Base-by-base conservation (phyloP, 768 basidiomycete genomes). In the Mycena belliarum region DNA sequence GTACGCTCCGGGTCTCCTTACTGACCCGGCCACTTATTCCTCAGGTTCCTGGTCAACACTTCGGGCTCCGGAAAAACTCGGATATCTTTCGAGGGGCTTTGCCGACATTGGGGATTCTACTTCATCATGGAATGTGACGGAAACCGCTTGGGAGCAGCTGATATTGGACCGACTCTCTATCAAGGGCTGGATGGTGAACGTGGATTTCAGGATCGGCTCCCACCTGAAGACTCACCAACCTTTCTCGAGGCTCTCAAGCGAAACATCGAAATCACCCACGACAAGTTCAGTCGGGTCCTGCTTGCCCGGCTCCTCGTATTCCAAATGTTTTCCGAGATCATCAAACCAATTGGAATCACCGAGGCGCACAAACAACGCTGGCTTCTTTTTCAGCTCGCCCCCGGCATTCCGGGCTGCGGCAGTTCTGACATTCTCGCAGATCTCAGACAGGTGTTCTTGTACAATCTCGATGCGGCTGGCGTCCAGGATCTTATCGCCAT, bases 21-120 rank as follows among this genome's bases (percentile, higher is more conserved):
- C 4, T 4, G 23, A 10, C 21, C n/a, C 43, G 15, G 1, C 28
- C 2, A 53, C 20, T 18, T 20, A n/a, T 14, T 12, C 6, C 33
- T 1, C 33, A 54, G 52, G 28, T 54, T 54, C 12, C 52, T 54
- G 1, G 44, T 54, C 2, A 54, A 54, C 35, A 25, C 44, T n/a
- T 54, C 52, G 4, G 52, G 52, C 3, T 37, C 28, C n/a, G 52
- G 52, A 1, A 54, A 54, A 16, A 54, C 52, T 0, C 23, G 52
- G 11, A 9, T 53, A 18, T 18, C 26, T 4, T 45, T 53, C 24
- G 55, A 57, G 11, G 49, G 55, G 10, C 43, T 57, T 2, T 57
- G 55, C n/a, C 45, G 21, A 14, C 35, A 55, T 20, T 54, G 52
- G 52, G 52, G 52, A 26, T 46, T 54, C 14, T 54, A 54, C 21